Percentiles rank a stretch among this genome's conserved stretches.
These are phyloP conservation scores for Plantago lanceolata DNA, from an alignment of 305 asterid species.

Conservation along the genomic window DNA sequence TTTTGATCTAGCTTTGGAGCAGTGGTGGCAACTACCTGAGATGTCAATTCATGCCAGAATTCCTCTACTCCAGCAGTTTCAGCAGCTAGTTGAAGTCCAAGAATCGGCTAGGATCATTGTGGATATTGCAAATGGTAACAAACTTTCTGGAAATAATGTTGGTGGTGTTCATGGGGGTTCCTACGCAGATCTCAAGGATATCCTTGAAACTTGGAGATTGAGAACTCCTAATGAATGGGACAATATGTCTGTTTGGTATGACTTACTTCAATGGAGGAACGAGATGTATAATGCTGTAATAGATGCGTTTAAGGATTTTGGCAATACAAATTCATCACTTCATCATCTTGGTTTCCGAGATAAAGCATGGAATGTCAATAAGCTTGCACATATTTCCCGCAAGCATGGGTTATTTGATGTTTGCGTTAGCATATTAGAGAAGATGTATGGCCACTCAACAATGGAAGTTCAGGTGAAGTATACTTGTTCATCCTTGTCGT, in stretches of 20 bases:
- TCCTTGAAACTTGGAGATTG: slow-evolving; percentile 98
- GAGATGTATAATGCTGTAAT: slow-evolving; percentile 94
- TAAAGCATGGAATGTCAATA: slow-evolving; percentile 99
- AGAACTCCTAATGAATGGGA: slow-evolving; percentile 99
- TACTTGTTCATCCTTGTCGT: slow-evolving; percentile 11
- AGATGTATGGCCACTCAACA: slow-evolving; percentile 99
- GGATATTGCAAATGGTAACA: slow-evolving; percentile 92
- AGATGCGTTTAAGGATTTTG: slow-evolving; percentile 92
- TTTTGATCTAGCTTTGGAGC: slow-evolving; percentile 96
- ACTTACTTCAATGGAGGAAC: slow-evolving; percentile 98
- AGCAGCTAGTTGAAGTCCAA: slow-evolving; percentile 98
- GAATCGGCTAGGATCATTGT: slow-evolving; percentile 91
- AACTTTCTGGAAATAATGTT: slow-evolving; percentile 71
- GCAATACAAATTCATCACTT: slow-evolving; percentile 74
- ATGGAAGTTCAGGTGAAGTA: slow-evolving; percentile 96
- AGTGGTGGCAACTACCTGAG: slow-evolving; percentile 99
- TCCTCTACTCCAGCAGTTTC: slow-evolving; percentile 97
- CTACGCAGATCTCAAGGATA: slow-evolving; percentile 97
- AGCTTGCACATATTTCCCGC: slow-evolving; percentile 94
- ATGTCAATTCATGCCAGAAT: slow-evolving; percentile 95
- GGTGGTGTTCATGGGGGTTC: slow-evolving; percentile 75
- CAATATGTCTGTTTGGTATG: slow-evolving; percentile 96
- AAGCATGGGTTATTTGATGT: slow-evolving; percentile 95
- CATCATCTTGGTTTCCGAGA: slow-evolving; percentile 99
- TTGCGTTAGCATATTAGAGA: slow-evolving; percentile 87